Conservation (phyloP, 352 stramenopile genomes). For the Vaucheria bursata region DNA sequence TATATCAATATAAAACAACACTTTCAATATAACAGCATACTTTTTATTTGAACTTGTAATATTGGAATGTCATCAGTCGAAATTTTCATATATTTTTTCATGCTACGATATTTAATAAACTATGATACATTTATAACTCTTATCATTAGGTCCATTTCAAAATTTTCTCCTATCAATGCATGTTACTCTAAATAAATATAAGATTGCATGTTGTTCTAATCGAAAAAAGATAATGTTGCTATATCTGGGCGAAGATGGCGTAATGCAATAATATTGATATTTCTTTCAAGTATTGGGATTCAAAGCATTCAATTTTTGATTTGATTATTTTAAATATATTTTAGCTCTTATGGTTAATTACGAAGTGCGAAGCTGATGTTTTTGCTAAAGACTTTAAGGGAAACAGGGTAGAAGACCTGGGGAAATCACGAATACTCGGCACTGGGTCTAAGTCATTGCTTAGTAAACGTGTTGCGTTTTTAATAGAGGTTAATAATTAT, state of each 20-base stretch:
- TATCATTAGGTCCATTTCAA: neutral
- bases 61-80: too few relatives aligned
- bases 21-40: too few relatives aligned
- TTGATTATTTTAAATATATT: neutral
- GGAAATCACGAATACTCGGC: neutral
- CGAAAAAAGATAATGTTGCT: neutral
- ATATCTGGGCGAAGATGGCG: neutral
- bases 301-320: neutral
- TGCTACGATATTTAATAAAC: too few relatives aligned
- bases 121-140: too few relatives aligned
- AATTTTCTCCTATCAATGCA: neutral
- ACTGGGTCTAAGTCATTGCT: too few relatives aligned
- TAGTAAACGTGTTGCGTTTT: too few relatives aligned
- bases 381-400: constrained; percentile 23
- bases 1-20: too few relatives aligned
- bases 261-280: neutral
- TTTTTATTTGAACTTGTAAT: too few relatives aligned
- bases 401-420: constrained; percentile 33
- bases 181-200: neutral
- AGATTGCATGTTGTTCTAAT: neutral
- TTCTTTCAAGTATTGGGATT: neutral
- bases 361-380: constrained; percentile 26
- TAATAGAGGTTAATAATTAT: too few relatives aligned
- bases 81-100: too few relatives aligned
- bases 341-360: constrained; percentile 6